Conservation (phyloP, 139 green algal genomes). For the Yamagishiella unicocca region DNA sequence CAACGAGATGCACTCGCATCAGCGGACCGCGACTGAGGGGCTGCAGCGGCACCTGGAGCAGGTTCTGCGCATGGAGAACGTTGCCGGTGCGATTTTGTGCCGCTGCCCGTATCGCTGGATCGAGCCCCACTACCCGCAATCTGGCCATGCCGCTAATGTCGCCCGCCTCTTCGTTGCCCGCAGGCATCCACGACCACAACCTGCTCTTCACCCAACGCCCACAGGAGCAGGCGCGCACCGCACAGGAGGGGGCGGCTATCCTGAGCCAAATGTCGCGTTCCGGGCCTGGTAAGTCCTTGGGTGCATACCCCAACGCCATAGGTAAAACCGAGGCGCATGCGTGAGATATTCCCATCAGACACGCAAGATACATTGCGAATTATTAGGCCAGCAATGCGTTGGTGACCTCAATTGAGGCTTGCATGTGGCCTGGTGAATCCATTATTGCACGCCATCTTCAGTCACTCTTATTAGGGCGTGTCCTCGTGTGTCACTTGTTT, state of each 20-base stretch:
- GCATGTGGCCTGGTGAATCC: no score
- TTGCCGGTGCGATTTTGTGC: conserved; percentile 56
- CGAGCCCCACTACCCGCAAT: no score
- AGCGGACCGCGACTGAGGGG: conserved; percentile 61
- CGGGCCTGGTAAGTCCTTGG: not conserved
- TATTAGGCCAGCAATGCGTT: no score
- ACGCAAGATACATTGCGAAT: no score
- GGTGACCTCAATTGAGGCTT: no score
- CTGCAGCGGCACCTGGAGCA: conserved; percentile 67
- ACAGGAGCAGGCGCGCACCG: conserved; percentile 9
- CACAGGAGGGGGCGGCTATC: conserved; percentile 10
- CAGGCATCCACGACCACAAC: conserved; percentile 87
- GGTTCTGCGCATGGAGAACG: conserved; percentile 57
- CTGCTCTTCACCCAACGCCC: conserved; percentile 82
- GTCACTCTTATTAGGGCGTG: no score
- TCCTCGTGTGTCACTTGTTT: no score
- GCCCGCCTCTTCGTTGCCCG: not conserved
- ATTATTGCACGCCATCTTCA: no score
- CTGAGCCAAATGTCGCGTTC: not conserved
- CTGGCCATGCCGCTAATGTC: not conserved
- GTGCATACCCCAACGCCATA: no score
- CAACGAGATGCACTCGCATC: conserved; percentile 70
- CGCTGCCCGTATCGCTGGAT: no score
- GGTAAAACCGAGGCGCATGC: no score
- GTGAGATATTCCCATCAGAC: no score